Evolutionary conservation across 2,329 filamentous ascomycete genomes (phyloP).

Genomic region (Lachnellula hyalina): DNA sequence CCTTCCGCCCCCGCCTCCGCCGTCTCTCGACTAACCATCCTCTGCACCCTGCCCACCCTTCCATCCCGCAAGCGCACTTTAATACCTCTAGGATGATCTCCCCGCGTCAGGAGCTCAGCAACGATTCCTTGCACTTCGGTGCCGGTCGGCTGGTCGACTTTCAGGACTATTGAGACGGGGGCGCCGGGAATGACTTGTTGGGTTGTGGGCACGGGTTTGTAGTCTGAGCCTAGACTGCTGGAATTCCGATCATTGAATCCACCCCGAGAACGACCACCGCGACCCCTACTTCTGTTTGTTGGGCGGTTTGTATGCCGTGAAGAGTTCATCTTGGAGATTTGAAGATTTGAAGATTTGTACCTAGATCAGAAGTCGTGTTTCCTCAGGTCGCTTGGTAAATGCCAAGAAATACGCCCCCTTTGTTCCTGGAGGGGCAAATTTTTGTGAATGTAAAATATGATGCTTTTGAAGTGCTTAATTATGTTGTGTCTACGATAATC

Average conservation of each 20-base stretch:
- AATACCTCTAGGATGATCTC: slow-evolving; percentile 30
- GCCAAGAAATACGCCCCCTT: background rate
- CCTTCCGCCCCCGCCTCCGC: slow-evolving; percentile 11
- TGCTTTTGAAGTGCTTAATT: no score
- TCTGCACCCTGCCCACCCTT: slow-evolving; percentile 28
- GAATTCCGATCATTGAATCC: background rate
- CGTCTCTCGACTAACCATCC: slow-evolving; percentile 21
- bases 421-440: no score
- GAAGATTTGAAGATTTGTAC: background rate
- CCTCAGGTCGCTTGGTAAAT: background rate
- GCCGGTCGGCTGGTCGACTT: slow-evolving; percentile 29
- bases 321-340: slow-evolving; percentile 1
- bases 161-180: slow-evolving; percentile 29
- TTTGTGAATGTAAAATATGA: no score
- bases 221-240: background rate
- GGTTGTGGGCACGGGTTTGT: slow-evolving; percentile 20
- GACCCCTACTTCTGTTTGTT: slow-evolving; percentile 1
- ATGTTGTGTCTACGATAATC: no score
- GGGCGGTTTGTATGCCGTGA: slow-evolving; percentile 3
- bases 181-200: slow-evolving; percentile 21
- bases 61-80: slow-evolving; percentile 30
- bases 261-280: slow-evolving; percentile 1
- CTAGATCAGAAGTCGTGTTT: background rate
- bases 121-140: slow-evolving; percentile 27
- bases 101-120: slow-evolving; percentile 26